Conservation (phyloP, 2,329 filamentous ascomycete species). For the Coleophoma eucalyptorum region DNA sequence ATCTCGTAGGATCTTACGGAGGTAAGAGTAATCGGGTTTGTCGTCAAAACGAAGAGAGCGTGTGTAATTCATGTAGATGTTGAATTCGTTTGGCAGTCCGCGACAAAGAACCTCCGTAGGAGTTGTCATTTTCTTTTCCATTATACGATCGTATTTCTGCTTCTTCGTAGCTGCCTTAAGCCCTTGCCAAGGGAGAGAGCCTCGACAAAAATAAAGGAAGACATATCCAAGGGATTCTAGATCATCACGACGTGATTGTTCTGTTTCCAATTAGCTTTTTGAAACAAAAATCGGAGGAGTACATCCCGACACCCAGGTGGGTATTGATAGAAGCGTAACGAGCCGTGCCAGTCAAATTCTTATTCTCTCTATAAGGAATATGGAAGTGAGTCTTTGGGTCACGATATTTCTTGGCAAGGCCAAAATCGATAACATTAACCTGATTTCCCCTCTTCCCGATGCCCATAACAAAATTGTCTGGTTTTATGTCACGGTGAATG, state of each 20-base stretch:
- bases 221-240: conserved; percentile 99
- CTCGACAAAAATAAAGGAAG: conserved; percentile 99
- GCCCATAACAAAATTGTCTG: conserved; percentile 99
- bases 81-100: conserved; percentile 98
- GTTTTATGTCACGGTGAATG: conserved; percentile 99
- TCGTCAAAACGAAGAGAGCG: conserved; percentile 98
- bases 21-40: conserved; percentile 99
- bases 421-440: conserved; percentile 99
- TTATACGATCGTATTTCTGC: conserved; percentile 99
- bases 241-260: conserved; percentile 98
- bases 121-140: conserved; percentile 99
- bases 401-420: conserved; percentile 98
- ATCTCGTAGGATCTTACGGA: conserved; percentile 99
- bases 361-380: conserved; percentile 99
- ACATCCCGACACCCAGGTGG: conserved; percentile 84
- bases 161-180: conserved; percentile 98
- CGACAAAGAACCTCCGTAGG: conserved; percentile 98
- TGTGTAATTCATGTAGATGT: conserved; percentile 99
- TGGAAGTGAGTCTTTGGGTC: conserved; percentile 99
- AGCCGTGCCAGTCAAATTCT: conserved; percentile 98
- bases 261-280: conserved; percentile 40
- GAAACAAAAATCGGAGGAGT: conserved; percentile 1
- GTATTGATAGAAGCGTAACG: conserved; percentile 99
- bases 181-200: conserved; percentile 97
- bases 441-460: conserved; percentile 99